Conservation (phyloP, 1,284 basidiomycete species). For the Anthracocystis setariae region DNA sequence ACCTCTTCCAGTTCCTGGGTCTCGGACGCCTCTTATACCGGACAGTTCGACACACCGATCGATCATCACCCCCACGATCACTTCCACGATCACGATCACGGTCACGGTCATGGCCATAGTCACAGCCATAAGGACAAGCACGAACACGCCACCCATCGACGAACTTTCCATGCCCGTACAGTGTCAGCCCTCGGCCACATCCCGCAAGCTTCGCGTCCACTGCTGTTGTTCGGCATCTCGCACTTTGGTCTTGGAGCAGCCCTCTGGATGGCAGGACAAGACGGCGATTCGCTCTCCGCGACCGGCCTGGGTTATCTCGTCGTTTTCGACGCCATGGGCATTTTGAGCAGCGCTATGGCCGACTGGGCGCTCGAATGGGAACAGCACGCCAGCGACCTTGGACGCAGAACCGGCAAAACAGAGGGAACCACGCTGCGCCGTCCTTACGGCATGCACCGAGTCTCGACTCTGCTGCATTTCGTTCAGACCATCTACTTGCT, state of each 20-base stretch:
- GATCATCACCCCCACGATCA: conserved; percentile 12
- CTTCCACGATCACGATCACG: no score
- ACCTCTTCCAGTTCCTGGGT: conserved; percentile 26
- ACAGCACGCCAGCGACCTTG: conserved; percentile 37
- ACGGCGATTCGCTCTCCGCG: conserved; percentile 83
- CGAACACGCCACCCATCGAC: conserved; percentile 18
- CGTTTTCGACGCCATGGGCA: conserved; percentile 81
- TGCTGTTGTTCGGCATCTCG: conserved; percentile 68
- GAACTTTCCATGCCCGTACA: conserved; percentile 31
- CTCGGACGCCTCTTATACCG: conserved; percentile 26
- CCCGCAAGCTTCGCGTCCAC: conserved; percentile 68
- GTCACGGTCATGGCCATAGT: no score
- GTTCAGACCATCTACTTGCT: conserved; percentile 88
- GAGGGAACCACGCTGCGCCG: conserved; percentile 26
- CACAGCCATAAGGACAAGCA: conserved; percentile 6
- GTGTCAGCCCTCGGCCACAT: conserved; percentile 58
- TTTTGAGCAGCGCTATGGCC: conserved; percentile 44
- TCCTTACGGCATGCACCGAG: conserved; percentile 75
- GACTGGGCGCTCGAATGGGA: conserved; percentile 46
- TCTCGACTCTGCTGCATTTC: conserved; percentile 83
- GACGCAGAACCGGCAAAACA: conserved; percentile 20
- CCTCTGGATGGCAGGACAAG: conserved; percentile 91
- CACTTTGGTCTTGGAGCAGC: conserved; percentile 72
- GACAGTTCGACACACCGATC: conserved; percentile 1
- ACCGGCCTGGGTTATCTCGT: conserved; percentile 95